Evolutionary conservation across 2,329 filamentous ascomycete genomes (phyloP), one percentile per base, ranked within the genome.

Genomic region (Trichoderma lentiforme): DNA sequence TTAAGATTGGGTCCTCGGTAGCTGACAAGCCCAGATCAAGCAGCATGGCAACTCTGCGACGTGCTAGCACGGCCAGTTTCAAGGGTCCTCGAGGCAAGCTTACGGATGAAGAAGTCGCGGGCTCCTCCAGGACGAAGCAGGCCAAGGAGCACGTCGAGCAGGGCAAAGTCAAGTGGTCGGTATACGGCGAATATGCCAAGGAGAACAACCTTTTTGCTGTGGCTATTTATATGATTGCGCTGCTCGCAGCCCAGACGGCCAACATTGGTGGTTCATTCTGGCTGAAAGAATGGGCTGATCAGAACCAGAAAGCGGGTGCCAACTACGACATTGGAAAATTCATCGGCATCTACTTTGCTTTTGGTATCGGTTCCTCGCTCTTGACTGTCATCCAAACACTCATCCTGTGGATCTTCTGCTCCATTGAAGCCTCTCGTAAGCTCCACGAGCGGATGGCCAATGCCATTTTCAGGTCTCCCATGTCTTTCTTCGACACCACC

Each of bases 401-500:
- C 76, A 94, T 99, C 74, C 86, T 99, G 32, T 99, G 96, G 96
- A 98, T 99, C 75, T 98, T 99, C 84, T 99, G 97, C 84, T 98
- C 96, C 5, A 99, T 99, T 74, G 96, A 99, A 88, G 96, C 96
- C 65, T 98, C 95, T 24, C 90, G 96, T 74, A 99, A 98, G 84
- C 87, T 99, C 71, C 96, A 99, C 80, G 96, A 98, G 83, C 89
- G 93, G 75, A 98, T 99, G 96, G 95, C 95, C 57, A 96, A 92
- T 77, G 94, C 96, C 21, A 98, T 98, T 77, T 99, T 99, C 87
- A 89, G 96, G 76, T 97, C 94, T 47, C 97, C 96, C 70, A 99
- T 99, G 96, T 96, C 91, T 77, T 99, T 99, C 84, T 99, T 99
- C 77, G 97, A 99, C 81, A 97, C 95, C 0, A 99, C 96, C 2